A percentile compares a stretch with the other conserved stretches of the same genome.
These are phyloP conservation scores for Eragrostis tef DNA, from an alignment of 202 grass and related monocot genomes.

Conservation along the genomic window DNA sequence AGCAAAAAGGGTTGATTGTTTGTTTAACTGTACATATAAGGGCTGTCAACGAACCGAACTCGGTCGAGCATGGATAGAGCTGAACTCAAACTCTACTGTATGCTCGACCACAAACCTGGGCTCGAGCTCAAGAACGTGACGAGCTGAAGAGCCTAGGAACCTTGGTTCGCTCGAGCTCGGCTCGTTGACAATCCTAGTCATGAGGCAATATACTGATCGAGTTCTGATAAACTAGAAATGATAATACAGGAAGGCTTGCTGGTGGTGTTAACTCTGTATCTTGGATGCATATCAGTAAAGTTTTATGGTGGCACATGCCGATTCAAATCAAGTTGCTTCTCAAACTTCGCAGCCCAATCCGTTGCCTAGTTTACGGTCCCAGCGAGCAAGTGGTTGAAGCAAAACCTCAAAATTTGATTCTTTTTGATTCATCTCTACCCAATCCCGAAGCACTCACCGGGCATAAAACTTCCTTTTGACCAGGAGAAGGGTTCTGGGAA, in stretches of 20 bases:
- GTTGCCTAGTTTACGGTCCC: neutral
- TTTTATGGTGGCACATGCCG: neutral
- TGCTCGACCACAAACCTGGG: no score
- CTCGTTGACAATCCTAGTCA: no score
- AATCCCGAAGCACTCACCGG: neutral
- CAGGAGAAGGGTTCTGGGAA: neutral
- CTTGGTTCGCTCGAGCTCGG: no score
- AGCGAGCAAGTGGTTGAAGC: neutral
- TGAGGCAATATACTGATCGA: neutral
- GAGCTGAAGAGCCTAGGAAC: no score
- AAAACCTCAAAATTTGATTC: neutral
- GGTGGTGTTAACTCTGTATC: neutral
- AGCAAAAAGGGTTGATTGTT: neutral
- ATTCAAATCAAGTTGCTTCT: neutral
- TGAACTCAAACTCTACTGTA: no score
- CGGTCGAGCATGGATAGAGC: no score
- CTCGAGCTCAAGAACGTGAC: no score
- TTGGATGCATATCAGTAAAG: neutral
- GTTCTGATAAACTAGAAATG: neutral
- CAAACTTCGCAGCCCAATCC: neutral
- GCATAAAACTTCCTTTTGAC: neutral
- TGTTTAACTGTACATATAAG: constrained; percentile 18
- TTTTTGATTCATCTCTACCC: constrained; percentile 11
- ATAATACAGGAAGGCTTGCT: neutral
- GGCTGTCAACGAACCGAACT: no score